Conservation (phyloP, 345 rosid genomes). For the Salix suchowensis region DNA sequence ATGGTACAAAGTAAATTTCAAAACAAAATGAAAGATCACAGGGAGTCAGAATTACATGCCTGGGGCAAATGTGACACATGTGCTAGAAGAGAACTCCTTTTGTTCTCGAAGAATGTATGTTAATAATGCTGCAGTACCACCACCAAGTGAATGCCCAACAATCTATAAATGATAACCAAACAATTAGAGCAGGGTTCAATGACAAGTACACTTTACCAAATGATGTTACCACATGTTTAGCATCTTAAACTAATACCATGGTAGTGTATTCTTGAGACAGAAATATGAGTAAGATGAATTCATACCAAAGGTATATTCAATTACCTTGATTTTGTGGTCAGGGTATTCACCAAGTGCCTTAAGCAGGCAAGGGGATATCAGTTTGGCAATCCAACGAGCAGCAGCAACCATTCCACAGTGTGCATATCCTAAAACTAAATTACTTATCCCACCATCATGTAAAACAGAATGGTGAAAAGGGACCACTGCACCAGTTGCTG, state of each 20-base stretch:
- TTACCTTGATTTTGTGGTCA: constrained; percentile 75
- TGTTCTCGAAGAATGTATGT: constrained; percentile 89
- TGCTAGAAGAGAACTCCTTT: constrained; percentile 72
- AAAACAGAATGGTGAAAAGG: constrained; percentile 97
- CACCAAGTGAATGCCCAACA: constrained; percentile 97
- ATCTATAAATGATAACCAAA: constrained; percentile 45
- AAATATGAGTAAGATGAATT: background rate
- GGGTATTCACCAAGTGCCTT: constrained; percentile 68
- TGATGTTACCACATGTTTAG: background rate
- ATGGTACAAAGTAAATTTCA: background rate
- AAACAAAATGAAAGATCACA: background rate
- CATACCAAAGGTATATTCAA: background rate
- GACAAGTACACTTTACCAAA: background rate
- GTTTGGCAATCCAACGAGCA: constrained; percentile 96
- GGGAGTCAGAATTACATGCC: constrained; percentile 35
- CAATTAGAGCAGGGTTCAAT: constrained; percentile 1
- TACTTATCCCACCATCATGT: constrained; percentile 90
- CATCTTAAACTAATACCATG: background rate
- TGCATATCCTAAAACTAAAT: constrained; percentile 93
- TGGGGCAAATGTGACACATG: constrained; percentile 89
- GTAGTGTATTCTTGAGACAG: no score
- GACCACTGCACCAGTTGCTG: constrained; percentile 95
- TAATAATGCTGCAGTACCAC: constrained; percentile 91
- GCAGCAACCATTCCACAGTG: constrained; percentile 99
- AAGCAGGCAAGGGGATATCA: constrained; percentile 70